Base-by-base conservation (phyloP, 1,139 yeast genomes). In the Yamadazyma triangularis region DNA sequence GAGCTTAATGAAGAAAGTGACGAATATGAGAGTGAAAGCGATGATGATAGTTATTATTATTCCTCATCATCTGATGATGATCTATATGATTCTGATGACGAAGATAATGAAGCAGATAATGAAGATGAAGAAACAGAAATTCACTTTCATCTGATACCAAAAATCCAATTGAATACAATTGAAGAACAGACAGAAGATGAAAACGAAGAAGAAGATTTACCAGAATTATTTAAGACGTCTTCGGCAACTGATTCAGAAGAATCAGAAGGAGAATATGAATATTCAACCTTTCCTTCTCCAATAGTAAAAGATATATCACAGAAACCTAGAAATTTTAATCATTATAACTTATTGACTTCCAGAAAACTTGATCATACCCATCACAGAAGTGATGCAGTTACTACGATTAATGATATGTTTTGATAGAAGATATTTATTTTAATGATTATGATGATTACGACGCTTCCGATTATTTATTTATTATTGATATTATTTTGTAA, bases 31-130 rank as follows among this genome's bases (percentile, higher is more conserved):
- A 43, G 45, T 12, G 59, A 54, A 20, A 43, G 46, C 14, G 59
- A 58, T 27, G 56, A 58, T 33, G n/a, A n/a, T n/a, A n/a, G n/a
- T n/a, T 52, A 57, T 42, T 57, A 59, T 39, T 56, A 53, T 37
- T 53, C 56, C 33, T 56, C 59, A n/a, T 53, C 39, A 28, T 56
- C 15, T 7, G 20, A 18, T 18, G 55, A 44, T 22, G 48, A 42
- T 7, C 9, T 18, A 18, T 18, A 18, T 18, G 9, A 18, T 13
- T 48, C 36, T 16, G 47, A 42, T 19, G 47, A 38, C 15, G 49
- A 42, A 20, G 48, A 43, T 13, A n/a, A n/a, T n/a, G n/a, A n/a
- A n/a, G n/a, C n/a, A n/a, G n/a, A n/a, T n/a, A n/a, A n/a, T n/a
- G 48, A 42, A 8, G 44, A 32, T 8, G 32, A 32, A n/a, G 47